phyloP scores from a whole-genome alignment of 179 eudicot species.

The Gypsophila paniculata region DNA sequence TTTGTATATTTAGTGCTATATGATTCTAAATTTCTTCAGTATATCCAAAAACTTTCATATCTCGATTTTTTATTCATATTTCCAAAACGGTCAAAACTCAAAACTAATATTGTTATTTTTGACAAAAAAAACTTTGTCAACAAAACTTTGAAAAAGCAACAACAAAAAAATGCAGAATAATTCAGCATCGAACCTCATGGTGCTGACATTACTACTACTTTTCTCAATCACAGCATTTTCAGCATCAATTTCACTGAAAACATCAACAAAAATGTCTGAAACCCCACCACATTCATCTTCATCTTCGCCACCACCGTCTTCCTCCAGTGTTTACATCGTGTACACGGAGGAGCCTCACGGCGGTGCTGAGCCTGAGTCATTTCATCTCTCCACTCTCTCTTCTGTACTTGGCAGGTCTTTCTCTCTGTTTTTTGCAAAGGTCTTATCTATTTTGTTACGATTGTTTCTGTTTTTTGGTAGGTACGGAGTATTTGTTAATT shows the following conservation, averaged over 20 bases:
- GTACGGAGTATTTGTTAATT: not conserved
- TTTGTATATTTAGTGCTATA: no score
- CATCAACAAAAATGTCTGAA: slow-evolving; percentile 28
- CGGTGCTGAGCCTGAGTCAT: slow-evolving; percentile 47
- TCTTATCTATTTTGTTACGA: no score
- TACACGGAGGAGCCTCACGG: slow-evolving; percentile 58
- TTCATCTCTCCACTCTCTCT: slow-evolving; percentile 60
- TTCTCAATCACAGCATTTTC: slow-evolving; percentile 4
- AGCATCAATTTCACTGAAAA: slow-evolving; percentile 7
- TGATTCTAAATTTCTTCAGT: no score
- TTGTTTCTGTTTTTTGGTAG: not conserved
- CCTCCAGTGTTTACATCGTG: slow-evolving; percentile 53
- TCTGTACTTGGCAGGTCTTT: slow-evolving; percentile 68
- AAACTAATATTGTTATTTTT: no score
- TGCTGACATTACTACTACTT: not conserved
- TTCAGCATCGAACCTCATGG: not conserved
- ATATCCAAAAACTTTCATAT: no score
- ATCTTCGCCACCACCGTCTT: slow-evolving; percentile 5
- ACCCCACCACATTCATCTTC: slow-evolving; percentile 12
- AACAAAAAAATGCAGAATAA: slow-evolving; percentile 1
- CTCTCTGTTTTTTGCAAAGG: not conserved
- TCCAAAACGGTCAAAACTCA: no score
- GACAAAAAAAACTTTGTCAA: not conserved
- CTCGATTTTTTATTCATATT: no score
- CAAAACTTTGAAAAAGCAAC: not conserved